Conservation (phyloP, 108 stramenopile genomes). For the Cyclostephanos invisitatus region DNA sequence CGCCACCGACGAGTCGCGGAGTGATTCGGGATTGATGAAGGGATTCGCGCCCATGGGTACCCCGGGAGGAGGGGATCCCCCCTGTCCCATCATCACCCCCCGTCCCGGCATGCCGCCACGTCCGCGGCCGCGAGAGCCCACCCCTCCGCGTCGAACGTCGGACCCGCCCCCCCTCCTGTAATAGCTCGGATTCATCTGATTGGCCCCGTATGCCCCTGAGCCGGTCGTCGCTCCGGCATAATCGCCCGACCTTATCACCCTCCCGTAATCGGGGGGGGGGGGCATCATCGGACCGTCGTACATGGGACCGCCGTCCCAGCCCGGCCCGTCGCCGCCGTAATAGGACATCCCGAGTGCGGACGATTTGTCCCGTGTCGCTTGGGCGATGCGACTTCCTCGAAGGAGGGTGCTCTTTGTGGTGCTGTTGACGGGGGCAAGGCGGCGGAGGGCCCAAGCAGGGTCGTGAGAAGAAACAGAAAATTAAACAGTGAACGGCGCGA, state of each 20-base stretch:
- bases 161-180: conserved; percentile 13
- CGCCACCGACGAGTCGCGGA: conserved; percentile 1
- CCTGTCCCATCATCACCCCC: conserved; percentile 11
- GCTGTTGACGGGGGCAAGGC: not conserved
- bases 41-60: not conserved
- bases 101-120: not conserved
- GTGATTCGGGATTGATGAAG: not conserved
- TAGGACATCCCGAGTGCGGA: conserved; percentile 20
- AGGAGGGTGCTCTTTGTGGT: conserved; percentile 8
- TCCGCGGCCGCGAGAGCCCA: not conserved
- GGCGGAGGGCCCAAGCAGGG: too few species aligned
- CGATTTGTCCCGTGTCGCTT: not conserved
- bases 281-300: conserved; percentile 23
- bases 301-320: conserved; percentile 5
- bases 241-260: conserved; percentile 9
- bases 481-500: not conserved
- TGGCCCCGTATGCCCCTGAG: conserved; percentile 12
- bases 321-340: conserved; percentile 2
- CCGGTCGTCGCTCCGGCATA: conserved; percentile 9
- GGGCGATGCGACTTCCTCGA: not conserved
- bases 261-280: conserved; percentile 18
- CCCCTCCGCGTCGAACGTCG: conserved; percentile 5
- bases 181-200: conserved; percentile 19
- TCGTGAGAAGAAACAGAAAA: not conserved
- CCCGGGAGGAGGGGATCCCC: not conserved